Evolutionary conservation across 148 eudicot genomes (phyloP), one percentile per base, ranked within the genome.

Genomic region (Linanthus parryae): DNA sequence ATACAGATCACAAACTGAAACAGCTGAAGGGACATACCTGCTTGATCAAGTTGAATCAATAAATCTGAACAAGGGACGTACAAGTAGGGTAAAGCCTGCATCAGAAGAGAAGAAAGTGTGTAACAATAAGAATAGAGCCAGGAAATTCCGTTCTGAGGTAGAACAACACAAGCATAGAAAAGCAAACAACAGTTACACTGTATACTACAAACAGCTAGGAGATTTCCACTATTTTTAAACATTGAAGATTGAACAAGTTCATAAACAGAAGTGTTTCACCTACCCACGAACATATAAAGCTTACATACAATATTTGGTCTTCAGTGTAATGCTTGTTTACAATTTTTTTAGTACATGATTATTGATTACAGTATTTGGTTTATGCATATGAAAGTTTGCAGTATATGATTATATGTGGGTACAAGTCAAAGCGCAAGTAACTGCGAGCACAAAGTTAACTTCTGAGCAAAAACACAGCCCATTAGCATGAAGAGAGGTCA

Each of bases 41-140:
- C 81, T 50, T 57, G 61, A 34, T 74, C 64, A 33, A 61, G 63
- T 36, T 67, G 81, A 54, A 68, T 64, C 21, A 75, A 70, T 47
- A 92, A 44, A 54, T 88, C 95, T 35, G 83, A 67, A 61, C 75
- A 82, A 0, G 94, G 85, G 49, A 88, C 48, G 51, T 92, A 92
- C 12, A 92, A 72, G 69, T 92, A 87, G 5, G 99, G 99, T 37
- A 92, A 72, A 66, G 81, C 96, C 99, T 92, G 77, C 69, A 77
- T 42, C 37, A 52, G 20, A 62, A 11, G 30, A 59, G 46, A 54
- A 55, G 41, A 33, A 47, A 26, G 23, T 19, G 16, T 47, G 28
- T 34, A 41, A 8, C 21, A 39, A 26, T 23, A n/a, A 0, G 24
- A 22, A 23, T 7, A 36, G 4, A 3, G 14, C 1, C 35, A 16